phyloP scores from a whole-genome alignment of 2,329 filamentous ascomycete genomes.

The Paraconiothyrium brasiliense region DNA sequence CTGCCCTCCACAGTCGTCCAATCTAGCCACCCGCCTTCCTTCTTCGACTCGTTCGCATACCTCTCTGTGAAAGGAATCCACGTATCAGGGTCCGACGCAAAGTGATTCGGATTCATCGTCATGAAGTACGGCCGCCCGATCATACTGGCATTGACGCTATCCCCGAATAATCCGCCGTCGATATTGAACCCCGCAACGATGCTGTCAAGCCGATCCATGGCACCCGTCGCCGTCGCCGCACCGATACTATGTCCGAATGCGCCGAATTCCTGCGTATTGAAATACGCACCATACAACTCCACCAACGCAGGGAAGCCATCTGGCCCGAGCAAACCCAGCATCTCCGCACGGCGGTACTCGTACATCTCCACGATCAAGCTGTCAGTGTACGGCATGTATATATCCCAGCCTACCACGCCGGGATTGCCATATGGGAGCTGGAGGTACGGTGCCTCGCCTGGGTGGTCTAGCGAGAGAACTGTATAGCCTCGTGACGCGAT shows the following conservation, averaged over 20 bases:
- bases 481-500: slow-evolving; percentile 31
- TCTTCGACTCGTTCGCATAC: slow-evolving; percentile 12
- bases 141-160: slow-evolving; percentile 5
- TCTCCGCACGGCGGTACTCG: slow-evolving; percentile 29
- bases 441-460: slow-evolving; percentile 29
- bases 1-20: slow-evolving; percentile 30
- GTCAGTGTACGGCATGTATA: slow-evolving; percentile 22
- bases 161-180: slow-evolving; percentile 11
- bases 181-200: slow-evolving; percentile 13
- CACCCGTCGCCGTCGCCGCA: slow-evolving; percentile 1
- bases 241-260: slow-evolving; percentile 22
- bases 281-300: slow-evolving; percentile 15
- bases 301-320: slow-evolving; percentile 21
- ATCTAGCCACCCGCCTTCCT: slow-evolving; percentile 34
- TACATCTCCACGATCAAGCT: slow-evolving; percentile 24
- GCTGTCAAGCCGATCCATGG: background rate
- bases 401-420: slow-evolving; percentile 26
- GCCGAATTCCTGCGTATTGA: slow-evolving; percentile 18
- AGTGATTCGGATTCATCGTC: slow-evolving; percentile 13
- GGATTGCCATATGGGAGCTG: slow-evolving; percentile 17
- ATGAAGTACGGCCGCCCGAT: slow-evolving; percentile 10
- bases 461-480: slow-evolving; percentile 31
- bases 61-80: slow-evolving; percentile 26
- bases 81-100: slow-evolving; percentile 22
- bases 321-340: slow-evolving; percentile 2